These are phyloP conservation scores for Penicillium sp. DNA, from an alignment of 2,329 filamentous ascomycete species.

Conservation along the genomic window DNA sequence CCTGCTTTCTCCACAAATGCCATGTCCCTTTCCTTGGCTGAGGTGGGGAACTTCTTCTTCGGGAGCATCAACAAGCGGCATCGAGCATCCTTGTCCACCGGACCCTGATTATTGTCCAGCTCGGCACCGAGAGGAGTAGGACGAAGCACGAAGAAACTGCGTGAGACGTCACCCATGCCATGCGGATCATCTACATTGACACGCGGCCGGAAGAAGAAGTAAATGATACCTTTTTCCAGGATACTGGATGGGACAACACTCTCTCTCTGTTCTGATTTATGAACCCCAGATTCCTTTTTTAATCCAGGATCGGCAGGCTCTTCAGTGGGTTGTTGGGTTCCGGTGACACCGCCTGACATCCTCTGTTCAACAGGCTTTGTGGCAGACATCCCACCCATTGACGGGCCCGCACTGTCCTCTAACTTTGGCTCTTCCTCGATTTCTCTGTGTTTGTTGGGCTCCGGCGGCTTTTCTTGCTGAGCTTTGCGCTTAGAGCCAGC, in stretches of 20 bases:
- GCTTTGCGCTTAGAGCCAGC: constrained; percentile 44
- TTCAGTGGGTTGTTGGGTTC: constrained; percentile 2
- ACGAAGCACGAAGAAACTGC: constrained; percentile 76
- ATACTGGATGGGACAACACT: constrained; percentile 60
- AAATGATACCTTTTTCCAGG: constrained; percentile 84
- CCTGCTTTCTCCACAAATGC: constrained; percentile 78
- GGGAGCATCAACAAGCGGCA: constrained; percentile 75
- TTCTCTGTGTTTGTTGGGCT: constrained; percentile 41
- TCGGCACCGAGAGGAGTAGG: constrained; percentile 71
- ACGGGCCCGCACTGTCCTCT: constrained; percentile 15
- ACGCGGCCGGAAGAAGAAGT: constrained; percentile 83
- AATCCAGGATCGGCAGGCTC: constrained; percentile 8
- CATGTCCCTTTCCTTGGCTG: constrained; percentile 70
- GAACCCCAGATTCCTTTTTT: constrained; percentile 43
- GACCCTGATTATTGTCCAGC: constrained; percentile 55
- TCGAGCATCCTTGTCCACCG: constrained; percentile 57
- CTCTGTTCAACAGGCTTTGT: constrained; percentile 10
- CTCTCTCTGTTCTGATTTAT: constrained; percentile 53
- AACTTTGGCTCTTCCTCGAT: constrained; percentile 25
- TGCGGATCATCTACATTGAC: constrained; percentile 72
- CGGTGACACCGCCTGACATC: constrained; percentile 10
- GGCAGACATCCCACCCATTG: background rate
- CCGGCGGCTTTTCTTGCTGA: constrained; percentile 19
- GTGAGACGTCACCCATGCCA: constrained; percentile 69
- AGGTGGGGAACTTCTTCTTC: constrained; percentile 78